Evolutionary conservation across 305 asterid species (phyloP), one percentile per base, ranked within the genome.

Genomic region (Nicotiana rustica): DNA sequence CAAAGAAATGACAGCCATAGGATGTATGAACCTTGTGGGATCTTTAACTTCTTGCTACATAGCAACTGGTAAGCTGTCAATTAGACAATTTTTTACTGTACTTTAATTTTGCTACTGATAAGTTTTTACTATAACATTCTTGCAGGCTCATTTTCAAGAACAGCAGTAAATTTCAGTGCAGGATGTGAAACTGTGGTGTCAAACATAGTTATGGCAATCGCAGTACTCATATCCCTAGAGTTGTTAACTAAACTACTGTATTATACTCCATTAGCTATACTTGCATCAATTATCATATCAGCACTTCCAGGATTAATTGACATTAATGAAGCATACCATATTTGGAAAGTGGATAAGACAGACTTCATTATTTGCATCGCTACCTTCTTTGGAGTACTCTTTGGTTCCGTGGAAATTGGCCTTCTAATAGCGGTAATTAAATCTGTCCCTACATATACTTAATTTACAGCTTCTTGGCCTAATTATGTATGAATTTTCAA

Each of bases 1-100:
- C 90, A 92, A 93, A 83, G 96, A 93, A 89, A 92, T 91, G 94
- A 80, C 87, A 6, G 92, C 93, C 60, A 89, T 91, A 89, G 96
- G 96, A 8, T 87, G 82, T 52, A 90, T 89, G 92, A 93, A 93
- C 88, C 65, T 91, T 44, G 82, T 88, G 18, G 97, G 96, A 83
- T 92, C 94, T 73, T 83, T 88, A 64, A 89, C 93, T 77, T 92
- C 97, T 47, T 93, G 96, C 84, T 89, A 92, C 44, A 83, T 87
- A 3, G 92, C 97, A 33, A 91, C 93, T 2, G 96, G 94, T 90
- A n/a, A 84, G 87, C 21, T 19, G 1, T 62, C 49, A 56, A 62
- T 17, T 17, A 4, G 2, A 10, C 10, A 62, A 7, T 17, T 62
- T 17, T 61, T 61, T 31, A 31, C 3, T 31, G 3, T 31, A 31